A percentile compares a stretch with the other conserved stretches of the same genome.
These are phyloP conservation scores for Talaromyces atroroseus DNA, from an alignment of 2,329 filamentous ascomycete species.

Conservation along the genomic window DNA sequence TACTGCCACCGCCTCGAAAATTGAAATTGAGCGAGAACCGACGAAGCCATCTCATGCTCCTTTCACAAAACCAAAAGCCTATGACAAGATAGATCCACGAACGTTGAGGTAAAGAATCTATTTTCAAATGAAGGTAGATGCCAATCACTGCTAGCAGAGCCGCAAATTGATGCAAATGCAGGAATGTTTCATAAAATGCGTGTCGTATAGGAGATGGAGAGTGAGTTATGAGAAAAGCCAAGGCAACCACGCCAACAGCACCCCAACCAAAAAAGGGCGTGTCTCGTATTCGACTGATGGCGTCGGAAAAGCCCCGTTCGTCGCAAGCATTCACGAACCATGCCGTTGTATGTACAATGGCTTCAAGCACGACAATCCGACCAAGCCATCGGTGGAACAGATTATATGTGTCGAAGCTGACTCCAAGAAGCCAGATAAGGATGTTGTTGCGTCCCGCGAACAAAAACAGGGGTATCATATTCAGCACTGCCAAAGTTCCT, in stretches of 20 bases:
- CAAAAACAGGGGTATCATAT: conserved; percentile 86
- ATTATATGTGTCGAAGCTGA: conserved; percentile 97
- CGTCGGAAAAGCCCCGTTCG: conserved; percentile 28
- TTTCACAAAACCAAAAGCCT: conserved; percentile 38
- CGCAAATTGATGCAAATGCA: conserved; percentile 43
- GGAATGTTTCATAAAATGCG: conserved; percentile 44
- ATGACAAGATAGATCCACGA: conserved; percentile 35
- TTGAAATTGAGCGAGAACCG: conserved; percentile 52
- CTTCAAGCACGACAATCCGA: conserved; percentile 66
- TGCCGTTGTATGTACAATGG: conserved; percentile 63
- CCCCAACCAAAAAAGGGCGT: conserved; percentile 42
- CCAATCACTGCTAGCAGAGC: conserved; percentile 41
- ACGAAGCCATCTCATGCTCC: conserved; percentile 42
- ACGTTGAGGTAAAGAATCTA: conserved; percentile 38
- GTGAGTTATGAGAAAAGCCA: conserved; percentile 39
- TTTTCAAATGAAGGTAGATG: conserved; percentile 39
- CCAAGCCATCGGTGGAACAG: conserved; percentile 80
- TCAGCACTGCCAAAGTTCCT: conserved; percentile 76
- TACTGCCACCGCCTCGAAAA: conserved; percentile 35
- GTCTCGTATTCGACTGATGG: conserved; percentile 27
- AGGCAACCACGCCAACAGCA: conserved; percentile 37
- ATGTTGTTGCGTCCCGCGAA: conserved; percentile 92
- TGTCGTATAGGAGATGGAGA: conserved; percentile 42
- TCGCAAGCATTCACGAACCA: conserved; percentile 68
- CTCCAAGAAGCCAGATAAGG: conserved; percentile 70